Base-by-base conservation (phyloP, 371 early-diverging fungal species). In the Mortierella sp. region DNA sequence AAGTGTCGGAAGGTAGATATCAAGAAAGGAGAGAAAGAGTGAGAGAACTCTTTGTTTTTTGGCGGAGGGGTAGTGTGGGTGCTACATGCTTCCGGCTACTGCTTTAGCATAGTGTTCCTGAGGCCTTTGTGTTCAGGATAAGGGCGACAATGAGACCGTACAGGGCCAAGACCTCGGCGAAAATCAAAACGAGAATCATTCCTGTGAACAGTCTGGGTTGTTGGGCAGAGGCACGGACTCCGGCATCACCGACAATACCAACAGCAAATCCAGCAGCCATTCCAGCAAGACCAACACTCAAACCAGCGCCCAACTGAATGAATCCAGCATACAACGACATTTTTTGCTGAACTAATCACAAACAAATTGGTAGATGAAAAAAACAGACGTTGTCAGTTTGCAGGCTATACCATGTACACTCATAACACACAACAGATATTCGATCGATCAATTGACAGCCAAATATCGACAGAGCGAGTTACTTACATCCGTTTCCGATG, bases 261-360 rank as follows among this genome's bases (percentile, higher is more conserved):
- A 97, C 95, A 58, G 97, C 96, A 87, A 95, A 95, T 29, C 97
- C 97, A 68, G 96, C 96, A 41, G 97, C 96, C 86, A 97, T 89
- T 67, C 96, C 96, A 34, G 92, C 90, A 40, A 96, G 85, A 77
- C 97, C 97, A 24, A 95, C 96, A 74, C 93, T 90, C 45, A 96
- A 84, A 66, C 97, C 97, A 37, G 96, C 95, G 47, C 93, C 96
- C 63, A 97, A 88, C 70, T 95, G 95, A 79, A 96, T 89, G 76
- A 95, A 96, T 24, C 93, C 96, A 69, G 92, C 90, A 75, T 87
- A 92, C 76, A 91, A 86, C 29, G 93, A 87, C 92, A 95, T 94
- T 85, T 72, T 50, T 68, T 87, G 85, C 55, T 79, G 74, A 48
- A 89, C 86, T 85, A 76, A n/a, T n/a, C n/a, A n/a, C n/a, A n/a